Base-by-base conservation (phyloP, 768 basidiomycete species). In the Crucibulum laeve region DNA sequence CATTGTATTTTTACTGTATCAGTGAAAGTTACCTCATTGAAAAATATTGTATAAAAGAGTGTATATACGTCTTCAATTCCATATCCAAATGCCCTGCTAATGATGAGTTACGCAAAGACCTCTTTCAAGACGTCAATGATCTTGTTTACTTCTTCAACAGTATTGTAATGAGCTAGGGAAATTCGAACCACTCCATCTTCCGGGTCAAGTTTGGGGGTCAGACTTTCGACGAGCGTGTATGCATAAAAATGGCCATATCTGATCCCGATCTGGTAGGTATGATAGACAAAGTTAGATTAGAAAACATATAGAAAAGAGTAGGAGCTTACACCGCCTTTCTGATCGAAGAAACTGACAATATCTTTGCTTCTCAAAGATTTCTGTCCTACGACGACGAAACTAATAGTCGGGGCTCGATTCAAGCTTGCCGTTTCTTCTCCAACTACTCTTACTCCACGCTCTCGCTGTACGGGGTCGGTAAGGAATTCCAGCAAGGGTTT, bases 231-330 rank as follows among this genome's bases (percentile, higher is more conserved):
- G 13, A 87, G 63, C 0, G 76, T 79, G 54, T 83, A 84, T 3
- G 87, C 85, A 54, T 89, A 88, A 55, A 84, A 88, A 56, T 90
- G 82, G 1, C 87, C 87, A 45, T 75, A 87, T 17, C 84, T 81
- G 45, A 90, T 84, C 0, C 87, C 87, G 37, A 87, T 73, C 87
- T 90, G 51, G 18, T 10, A n/a, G 23, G 32, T 4, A 37, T 5
- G 23, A 26, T 18, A 25, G 26, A 21, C 26, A 42, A 25, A 44
- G 34, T 17, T n/a, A n/a, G 5, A 32, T 30, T 22, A 7, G 8
- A 44, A 39, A 10, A 23, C 14, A 17, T 35, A 23, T 39, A 7
- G 8, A 42, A 25, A 41, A 5, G 1, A 71, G 13, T 10, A 26
- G 26, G 6, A 13, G 21, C 83, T 54, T 43, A 88, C 87, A 25